Evolutionary conservation across 1,284 basidiomycete species (phyloP).

Genomic region (Microbotryomycetes sp.): DNA sequence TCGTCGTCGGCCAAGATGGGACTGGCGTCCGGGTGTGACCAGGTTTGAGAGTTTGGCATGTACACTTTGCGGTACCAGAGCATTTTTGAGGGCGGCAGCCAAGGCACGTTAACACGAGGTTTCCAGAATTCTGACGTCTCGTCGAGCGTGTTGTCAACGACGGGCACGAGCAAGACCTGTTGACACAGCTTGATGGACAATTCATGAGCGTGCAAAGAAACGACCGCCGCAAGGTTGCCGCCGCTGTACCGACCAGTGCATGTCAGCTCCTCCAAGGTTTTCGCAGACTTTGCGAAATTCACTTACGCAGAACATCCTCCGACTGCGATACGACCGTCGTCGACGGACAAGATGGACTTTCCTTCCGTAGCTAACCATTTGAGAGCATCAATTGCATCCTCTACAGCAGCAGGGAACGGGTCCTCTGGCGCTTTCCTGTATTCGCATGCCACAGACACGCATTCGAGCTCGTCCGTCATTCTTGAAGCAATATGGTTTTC

Average conservation of each 20-base stretch:
- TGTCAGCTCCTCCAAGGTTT: constrained; percentile 36
- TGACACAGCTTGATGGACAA: constrained; percentile 52
- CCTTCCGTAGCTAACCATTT: constrained; percentile 52
- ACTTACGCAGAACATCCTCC: constrained; percentile 62
- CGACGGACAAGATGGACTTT: constrained; percentile 42
- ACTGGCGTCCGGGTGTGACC: constrained; percentile 59
- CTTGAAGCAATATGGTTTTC: constrained; percentile 55
- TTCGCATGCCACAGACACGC: constrained; percentile 56
- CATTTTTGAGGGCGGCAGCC: constrained; percentile 58
- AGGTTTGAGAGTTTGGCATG: constrained; percentile 54
- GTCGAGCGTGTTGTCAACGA: constrained; percentile 59
- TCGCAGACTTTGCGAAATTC: no score
- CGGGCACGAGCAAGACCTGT: constrained; percentile 61
- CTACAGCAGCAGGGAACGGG: constrained; percentile 63
- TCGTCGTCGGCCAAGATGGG: constrained; percentile 58
- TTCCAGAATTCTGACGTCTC: constrained; percentile 50
- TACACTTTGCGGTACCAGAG: constrained; percentile 63
- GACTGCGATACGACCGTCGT: constrained; percentile 48
- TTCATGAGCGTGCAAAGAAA: constrained; percentile 56
- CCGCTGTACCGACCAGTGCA: constrained; percentile 43
- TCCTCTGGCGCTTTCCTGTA: constrained; percentile 68
- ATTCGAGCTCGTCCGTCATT: constrained; percentile 46
- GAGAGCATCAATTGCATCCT: constrained; percentile 61
- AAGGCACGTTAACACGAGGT: constrained; percentile 53
- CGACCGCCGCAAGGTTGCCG: constrained; percentile 60